phyloP scores from a whole-genome alignment of 495 filamentous ascomycete species.

The Xylaria intraflava region DNA sequence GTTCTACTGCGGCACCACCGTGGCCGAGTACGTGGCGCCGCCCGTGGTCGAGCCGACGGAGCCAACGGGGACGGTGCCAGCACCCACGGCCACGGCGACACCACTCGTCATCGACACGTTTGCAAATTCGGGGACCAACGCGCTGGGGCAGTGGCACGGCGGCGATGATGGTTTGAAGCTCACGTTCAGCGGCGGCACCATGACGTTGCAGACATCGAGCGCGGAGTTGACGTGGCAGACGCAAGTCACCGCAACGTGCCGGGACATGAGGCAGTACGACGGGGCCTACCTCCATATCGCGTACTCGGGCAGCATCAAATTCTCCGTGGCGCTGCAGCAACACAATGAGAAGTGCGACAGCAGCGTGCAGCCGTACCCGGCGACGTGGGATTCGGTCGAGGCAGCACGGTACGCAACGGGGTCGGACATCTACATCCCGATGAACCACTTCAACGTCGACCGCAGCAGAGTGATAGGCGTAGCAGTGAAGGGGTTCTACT shows the following conservation, averaged over 20 bases:
- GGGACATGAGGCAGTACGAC: conserved; percentile 52
- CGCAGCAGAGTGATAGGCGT: conserved; percentile 55
- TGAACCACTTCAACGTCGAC: conserved; percentile 67
- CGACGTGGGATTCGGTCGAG: conserved; percentile 68
- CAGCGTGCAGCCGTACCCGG: conserved; percentile 56
- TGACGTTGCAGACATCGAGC: conserved; percentile 58
- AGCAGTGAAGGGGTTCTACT: conserved; percentile 64
- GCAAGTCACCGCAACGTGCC: conserved; percentile 54
- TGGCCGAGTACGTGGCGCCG: conserved; percentile 44
- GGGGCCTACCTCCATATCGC: conserved; percentile 62
- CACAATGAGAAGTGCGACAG: conserved; percentile 60
- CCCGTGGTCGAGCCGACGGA: conserved; percentile 29
- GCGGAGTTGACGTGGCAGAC: conserved; percentile 66
- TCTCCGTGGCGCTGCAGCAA: conserved; percentile 65
- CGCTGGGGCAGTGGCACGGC: conserved; percentile 66
- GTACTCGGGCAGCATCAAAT: conserved; percentile 60
- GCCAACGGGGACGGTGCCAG: conserved; percentile 41
- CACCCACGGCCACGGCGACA: conserved; percentile 43
- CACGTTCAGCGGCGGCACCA: conserved; percentile 40
- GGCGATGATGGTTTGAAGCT: conserved; percentile 51
- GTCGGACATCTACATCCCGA: conserved; percentile 63
- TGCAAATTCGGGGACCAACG: conserved; percentile 47
- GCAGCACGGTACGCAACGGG: conserved; percentile 56
- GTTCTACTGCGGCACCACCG: conserved; percentile 51
- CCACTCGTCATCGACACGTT: conserved; percentile 64